phyloP scores from a whole-genome alignment of 2,329 filamentous ascomycete species.

The Xylariales sp. region DNA sequence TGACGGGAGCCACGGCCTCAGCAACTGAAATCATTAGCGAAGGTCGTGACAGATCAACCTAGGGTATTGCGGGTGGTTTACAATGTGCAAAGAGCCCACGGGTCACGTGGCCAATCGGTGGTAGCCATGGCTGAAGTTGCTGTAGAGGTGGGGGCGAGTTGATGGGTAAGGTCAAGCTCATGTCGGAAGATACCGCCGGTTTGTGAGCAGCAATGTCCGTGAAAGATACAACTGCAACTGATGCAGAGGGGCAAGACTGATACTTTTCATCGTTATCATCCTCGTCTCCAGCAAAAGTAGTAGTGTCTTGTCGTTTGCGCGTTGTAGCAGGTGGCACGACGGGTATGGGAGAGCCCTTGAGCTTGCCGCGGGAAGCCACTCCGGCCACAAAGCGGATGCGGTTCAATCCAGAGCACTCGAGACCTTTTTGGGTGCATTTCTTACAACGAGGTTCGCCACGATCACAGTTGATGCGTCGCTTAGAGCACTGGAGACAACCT shows the following conservation, averaged over 20 bases:
- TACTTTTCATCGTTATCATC: too few relatives aligned
- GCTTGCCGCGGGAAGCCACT: constrained; percentile 15
- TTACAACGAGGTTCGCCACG: constrained; percentile 31
- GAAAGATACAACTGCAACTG: too few relatives aligned
- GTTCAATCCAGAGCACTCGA: constrained; percentile 32
- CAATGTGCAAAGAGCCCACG: constrained; percentile 32
- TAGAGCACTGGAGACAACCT: constrained; percentile 34
- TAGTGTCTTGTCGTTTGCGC: not conserved
- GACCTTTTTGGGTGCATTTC: constrained; percentile 33
- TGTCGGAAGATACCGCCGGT: not conserved
- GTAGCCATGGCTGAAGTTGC: constrained; percentile 16
- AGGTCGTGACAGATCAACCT: not conserved
- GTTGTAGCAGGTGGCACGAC: constrained; percentile 1
- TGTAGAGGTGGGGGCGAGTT: not conserved
- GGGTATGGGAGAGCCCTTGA: constrained; percentile 7
- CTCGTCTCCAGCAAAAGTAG: constrained; percentile 7
- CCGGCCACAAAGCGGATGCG: constrained; percentile 30
- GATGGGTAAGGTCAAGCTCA: constrained; percentile 5
- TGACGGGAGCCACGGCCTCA: constrained; percentile 29
- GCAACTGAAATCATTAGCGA: constrained; percentile 20
- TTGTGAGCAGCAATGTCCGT: too few relatives aligned
- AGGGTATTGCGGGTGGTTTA: constrained; percentile 11
- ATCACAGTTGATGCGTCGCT: constrained; percentile 33
- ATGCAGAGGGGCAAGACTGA: too few relatives aligned
- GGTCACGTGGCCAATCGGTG: constrained; percentile 20